Conservation (phyloP, 495 filamentous ascomycete genomes). For the Apiosordaria backusii region DNA sequence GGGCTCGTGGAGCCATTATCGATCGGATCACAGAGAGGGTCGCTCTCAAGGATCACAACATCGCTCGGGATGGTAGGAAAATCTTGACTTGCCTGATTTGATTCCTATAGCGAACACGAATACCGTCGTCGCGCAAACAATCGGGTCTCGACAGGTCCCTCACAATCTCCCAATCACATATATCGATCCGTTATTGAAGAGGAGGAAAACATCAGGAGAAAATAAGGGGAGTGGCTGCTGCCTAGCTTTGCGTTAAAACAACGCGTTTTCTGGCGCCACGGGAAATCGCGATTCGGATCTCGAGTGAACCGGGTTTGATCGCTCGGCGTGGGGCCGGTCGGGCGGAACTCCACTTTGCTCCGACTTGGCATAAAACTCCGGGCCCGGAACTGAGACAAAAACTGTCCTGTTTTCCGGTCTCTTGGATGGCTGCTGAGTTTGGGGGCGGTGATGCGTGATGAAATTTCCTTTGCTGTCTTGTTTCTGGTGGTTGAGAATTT, state of each 20-base stretch:
- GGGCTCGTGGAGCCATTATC: neutral
- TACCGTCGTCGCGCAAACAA: constrained; percentile 1
- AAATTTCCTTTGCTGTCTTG: neutral
- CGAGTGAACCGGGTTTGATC: neutral
- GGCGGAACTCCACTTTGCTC: neutral
- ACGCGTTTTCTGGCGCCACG: neutral
- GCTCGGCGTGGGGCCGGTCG: neutral
- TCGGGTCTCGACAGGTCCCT: neutral
- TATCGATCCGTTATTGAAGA: neutral
- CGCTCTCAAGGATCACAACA: neutral
- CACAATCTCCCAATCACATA: neutral
- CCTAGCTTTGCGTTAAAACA: neutral
- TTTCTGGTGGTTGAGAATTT: neutral
- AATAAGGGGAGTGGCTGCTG: neutral
- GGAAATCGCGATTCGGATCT: neutral
- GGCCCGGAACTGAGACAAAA: constrained; percentile 2
- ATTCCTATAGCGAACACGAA: neutral
- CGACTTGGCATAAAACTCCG: constrained; percentile 8
- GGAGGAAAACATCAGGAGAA: neutral
- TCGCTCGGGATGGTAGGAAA: neutral
- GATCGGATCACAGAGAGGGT: neutral
- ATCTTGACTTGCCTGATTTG: neutral
- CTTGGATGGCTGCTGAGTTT: neutral
- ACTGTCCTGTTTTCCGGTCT: constrained; percentile 5
- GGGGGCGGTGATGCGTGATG: neutral